Evolutionary conservation across 192 early-diverging fungal genomes (phyloP).

Genomic region (Coemansia sp.): DNA sequence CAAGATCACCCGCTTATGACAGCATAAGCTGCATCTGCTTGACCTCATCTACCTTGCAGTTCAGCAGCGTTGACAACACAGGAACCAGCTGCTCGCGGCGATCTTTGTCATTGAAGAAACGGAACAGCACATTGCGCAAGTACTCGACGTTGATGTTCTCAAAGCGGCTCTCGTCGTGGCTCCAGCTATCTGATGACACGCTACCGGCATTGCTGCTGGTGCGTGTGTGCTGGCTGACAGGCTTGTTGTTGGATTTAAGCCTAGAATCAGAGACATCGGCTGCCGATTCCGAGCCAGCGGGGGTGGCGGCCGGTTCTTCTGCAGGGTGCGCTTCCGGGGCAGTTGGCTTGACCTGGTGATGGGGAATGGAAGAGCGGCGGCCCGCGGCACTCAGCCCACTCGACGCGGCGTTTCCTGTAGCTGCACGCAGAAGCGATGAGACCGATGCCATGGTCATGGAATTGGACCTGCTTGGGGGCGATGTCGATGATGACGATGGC

Average conservation of each 20-base stretch:
- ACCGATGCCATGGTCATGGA: conserved; percentile 48
- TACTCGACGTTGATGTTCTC: conserved; percentile 51
- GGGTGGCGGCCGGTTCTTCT: not conserved
- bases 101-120: conserved; percentile 52
- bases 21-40: conserved; percentile 48
- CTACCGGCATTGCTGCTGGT: conserved; percentile 29
- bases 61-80: conserved; percentile 61
- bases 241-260: too few species aligned
- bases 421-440: conserved; percentile 48
- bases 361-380: not conserved
- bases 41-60: conserved; percentile 63
- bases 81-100: conserved; percentile 62
- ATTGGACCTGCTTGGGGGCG: conserved; percentile 29
- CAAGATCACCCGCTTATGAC: conserved; percentile 9
- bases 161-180: not conserved
- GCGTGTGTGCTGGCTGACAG: conserved; percentile 14
- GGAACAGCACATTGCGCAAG: conserved; percentile 50
- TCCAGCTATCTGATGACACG: conserved; percentile 13
- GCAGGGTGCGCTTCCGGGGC: not conserved
- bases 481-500: conserved; percentile 2
- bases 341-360: conserved; percentile 1
- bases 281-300: not conserved
- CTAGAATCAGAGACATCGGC: not conserved
- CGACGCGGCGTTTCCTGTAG: conserved; percentile 31
- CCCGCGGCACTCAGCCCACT: not conserved